A percentile compares a stretch with the other conserved stretches of the same genome.
Evolutionary conservation across 495 filamentous ascomycete genomes (phyloP).

Genomic region (Paragyromitra xinjiangensis): DNA sequence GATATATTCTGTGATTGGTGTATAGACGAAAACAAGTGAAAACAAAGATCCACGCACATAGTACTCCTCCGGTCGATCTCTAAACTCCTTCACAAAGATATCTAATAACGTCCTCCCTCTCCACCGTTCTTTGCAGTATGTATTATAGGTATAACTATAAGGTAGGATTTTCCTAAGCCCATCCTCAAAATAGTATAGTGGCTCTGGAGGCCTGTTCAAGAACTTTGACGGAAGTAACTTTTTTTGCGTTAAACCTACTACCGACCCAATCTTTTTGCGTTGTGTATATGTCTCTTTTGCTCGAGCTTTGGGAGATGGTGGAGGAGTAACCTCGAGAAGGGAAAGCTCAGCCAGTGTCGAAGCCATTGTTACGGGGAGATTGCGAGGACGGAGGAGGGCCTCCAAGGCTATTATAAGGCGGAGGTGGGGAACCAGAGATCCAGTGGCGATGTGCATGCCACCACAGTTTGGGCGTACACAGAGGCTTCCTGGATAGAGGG

Average conservation of each 20-base stretch:
- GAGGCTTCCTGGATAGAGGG: neutral
- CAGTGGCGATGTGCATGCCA: slow-evolving; percentile 38
- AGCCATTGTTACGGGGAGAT: slow-evolving; percentile 19
- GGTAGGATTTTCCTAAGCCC: slow-evolving; percentile 83
- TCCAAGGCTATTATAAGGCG: slow-evolving; percentile 30
- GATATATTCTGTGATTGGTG: slow-evolving; percentile 11
- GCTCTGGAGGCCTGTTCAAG: slow-evolving; percentile 49
- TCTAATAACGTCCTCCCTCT: slow-evolving; percentile 76
- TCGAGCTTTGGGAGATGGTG: slow-evolving; percentile 11
- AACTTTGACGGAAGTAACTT: slow-evolving; percentile 43
- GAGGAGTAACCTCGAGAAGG: slow-evolving; percentile 37
- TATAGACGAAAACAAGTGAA: slow-evolving; percentile 12
- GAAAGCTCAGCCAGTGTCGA: slow-evolving; percentile 28
- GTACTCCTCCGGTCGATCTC: slow-evolving; percentile 85
- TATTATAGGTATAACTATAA: slow-evolving; percentile 94
- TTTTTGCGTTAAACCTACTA: slow-evolving; percentile 10
- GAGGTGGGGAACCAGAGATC: slow-evolving; percentile 30
- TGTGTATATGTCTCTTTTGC: slow-evolving; percentile 1
- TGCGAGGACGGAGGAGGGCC: slow-evolving; percentile 5
- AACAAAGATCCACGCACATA: slow-evolving; percentile 67
- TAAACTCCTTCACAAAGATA: slow-evolving; percentile 83
- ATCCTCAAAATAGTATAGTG: slow-evolving; percentile 76
- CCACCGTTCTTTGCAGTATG: slow-evolving; percentile 90
- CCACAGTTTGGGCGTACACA: neutral
- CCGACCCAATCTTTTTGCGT: slow-evolving; percentile 10